Evolutionary conservation across 2,329 filamentous ascomycete species (phyloP), one percentile per base, ranked within the genome.

Genomic region (Scytalidium sp.): DNA sequence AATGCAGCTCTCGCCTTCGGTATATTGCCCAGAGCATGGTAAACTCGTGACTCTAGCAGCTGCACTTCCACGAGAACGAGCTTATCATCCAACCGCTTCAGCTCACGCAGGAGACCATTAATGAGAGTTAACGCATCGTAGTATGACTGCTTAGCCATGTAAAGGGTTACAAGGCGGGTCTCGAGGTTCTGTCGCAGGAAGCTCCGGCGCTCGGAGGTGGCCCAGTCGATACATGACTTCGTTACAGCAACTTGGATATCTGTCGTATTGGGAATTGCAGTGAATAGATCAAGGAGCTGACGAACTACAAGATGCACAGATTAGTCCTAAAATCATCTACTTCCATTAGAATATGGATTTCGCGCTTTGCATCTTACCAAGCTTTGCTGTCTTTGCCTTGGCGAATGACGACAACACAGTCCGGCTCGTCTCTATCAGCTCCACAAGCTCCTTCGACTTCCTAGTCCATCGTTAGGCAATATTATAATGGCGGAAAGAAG

Each of bases 141-240:
- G 77, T 96, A 97, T 50, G 91, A 87, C 70, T 96, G 90, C 76
- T 97, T 97, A 64, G 89, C 85, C 88, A 99, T 97, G 77, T 96
- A 90, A 54, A 99, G 85, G 47, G 84, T 80, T 48, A 99, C 94
- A 50, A 99, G 86, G 56, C 94, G 88, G 50, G 93, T 96, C 78
- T 99, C 91, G 66, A 99, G 90, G 71, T 96, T 96, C 76, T 99
- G 94, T 60, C 94, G 91, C 61, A 99, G 83, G 80, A 99, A 99
- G 53, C 90, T 90, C 66, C 94, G 88, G 62, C 92, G 88, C 76
- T 97, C 91, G 46, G 90, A 88, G 48, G 93, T 90, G 44, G 94
- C 94, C 94, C 94, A 99, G 75, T 97, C 93, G 84, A 99, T 99
- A 76, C 91, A 97, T 73, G 94, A 96, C 74, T 96, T 96, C 65